Conservation (phyloP, 805 yeast genomes). For the Candida krabiensis region DNA sequence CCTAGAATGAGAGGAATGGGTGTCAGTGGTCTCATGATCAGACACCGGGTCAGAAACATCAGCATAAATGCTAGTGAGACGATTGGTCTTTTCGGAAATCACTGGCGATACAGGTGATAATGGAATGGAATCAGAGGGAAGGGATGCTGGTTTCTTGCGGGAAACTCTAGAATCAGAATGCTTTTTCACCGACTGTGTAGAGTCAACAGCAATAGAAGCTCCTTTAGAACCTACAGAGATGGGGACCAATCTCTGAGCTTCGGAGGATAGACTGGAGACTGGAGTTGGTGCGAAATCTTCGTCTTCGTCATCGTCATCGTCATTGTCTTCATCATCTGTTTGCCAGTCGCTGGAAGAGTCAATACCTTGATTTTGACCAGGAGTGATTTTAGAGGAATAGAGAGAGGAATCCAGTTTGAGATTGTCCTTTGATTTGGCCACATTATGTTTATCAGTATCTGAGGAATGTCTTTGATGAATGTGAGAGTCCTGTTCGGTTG, state of each 20-base stretch:
- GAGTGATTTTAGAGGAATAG: no score
- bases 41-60: neutral
- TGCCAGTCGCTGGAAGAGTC: no score
- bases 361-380: no score
- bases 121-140: neutral
- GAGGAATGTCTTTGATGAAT: no score
- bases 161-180: neutral
- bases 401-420: no score
- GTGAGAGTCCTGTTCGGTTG: constrained; percentile 21
- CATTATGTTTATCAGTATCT: no score
- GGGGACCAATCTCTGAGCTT: constrained; percentile 20
- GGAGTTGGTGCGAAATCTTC: constrained; percentile 7
- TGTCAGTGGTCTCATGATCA: neutral
- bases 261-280: constrained; percentile 9
- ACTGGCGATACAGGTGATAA: neutral
- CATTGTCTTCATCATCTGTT: constrained; percentile 7
- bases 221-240: neutral
- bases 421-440: no score
- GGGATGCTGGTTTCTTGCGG: no score
- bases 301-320: constrained; percentile 8
- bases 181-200: no score
- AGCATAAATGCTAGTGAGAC: neutral
- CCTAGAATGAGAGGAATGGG: neutral
- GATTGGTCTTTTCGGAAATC: neutral
- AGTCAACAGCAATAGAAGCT: neutral